Evolutionary conservation across 176 grass and related monocot genomes (phyloP).

Genomic region (Avena eriantha): DNA sequence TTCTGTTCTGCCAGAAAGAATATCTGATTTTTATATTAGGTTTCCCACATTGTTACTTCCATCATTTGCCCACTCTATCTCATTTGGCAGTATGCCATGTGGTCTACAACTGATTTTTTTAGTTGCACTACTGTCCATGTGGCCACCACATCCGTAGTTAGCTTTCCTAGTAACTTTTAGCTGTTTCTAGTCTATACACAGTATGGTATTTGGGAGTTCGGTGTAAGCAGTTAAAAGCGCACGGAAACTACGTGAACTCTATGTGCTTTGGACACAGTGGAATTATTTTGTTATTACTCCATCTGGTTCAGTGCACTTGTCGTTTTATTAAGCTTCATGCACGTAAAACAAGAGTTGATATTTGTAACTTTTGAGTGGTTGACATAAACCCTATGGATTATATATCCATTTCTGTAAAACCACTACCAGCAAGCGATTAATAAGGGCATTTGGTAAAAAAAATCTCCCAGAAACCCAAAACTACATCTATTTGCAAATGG

Average conservation of each 20-base stretch:
- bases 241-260: neutral
- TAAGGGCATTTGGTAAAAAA: constrained; percentile 20
- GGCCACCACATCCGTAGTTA: neutral
- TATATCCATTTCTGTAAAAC: constrained; percentile 3
- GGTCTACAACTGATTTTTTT: neutral
- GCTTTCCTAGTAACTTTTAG: neutral
- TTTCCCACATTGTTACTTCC: neutral
- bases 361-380: constrained; percentile 2
- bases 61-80: constrained; percentile 4
- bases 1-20: neutral
- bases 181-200: neutral
- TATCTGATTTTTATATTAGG: neutral
- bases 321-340: constrained; percentile 1
- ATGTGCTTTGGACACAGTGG: neutral
- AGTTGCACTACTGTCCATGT: neutral
- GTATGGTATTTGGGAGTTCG: neutral
- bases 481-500: neutral
- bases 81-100: constrained; percentile 21
- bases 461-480: neutral
- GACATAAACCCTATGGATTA: neutral
- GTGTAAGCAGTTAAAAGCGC: neutral
- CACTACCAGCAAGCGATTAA: neutral
- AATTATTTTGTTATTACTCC: constrained; percentile 17
- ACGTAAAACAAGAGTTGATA: constrained; percentile 12
- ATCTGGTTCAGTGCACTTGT: neutral